A percentile compares a stretch with the other conserved stretches of the same genome.
These are phyloP conservation scores for Rozella allomycis DNA, from an alignment of 371 early-diverging fungal genomes.

Conservation along the genomic window DNA sequence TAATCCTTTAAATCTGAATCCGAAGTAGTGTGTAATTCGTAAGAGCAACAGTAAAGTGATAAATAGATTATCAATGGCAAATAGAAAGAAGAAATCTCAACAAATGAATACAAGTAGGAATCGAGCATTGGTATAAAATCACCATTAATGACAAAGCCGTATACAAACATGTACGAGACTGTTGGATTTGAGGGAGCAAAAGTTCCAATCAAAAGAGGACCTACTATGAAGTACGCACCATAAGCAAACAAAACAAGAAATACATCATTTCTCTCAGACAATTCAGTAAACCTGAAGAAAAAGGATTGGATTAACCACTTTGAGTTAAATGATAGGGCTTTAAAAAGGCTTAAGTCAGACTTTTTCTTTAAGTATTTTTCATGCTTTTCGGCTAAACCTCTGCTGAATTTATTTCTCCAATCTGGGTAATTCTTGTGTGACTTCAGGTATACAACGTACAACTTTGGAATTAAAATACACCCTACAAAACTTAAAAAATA, in stretches of 20 bases:
- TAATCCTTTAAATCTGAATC: no score
- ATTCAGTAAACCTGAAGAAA: neutral
- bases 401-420: conserved; percentile 3
- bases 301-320: conserved; percentile 1
- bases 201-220: conserved; percentile 29
- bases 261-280: neutral
- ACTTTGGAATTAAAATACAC: conserved; percentile 11
- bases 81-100: no score
- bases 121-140: no score
- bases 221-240: conserved; percentile 13
- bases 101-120: no score
- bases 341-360: no score
- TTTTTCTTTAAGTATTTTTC: no score
- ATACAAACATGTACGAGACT: no score
- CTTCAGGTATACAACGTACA: conserved; percentile 3
- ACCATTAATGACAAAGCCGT: no score
- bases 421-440: conserved; percentile 2
- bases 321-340: conserved; percentile 3
- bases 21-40: no score
- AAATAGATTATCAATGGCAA: no score
- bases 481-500: conserved; percentile 8
- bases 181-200: conserved; percentile 32
- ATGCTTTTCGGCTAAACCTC: no score
- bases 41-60: no score
- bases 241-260: conserved; percentile 9